Evolutionary conservation across 1,284 basidiomycete genomes (phyloP), one percentile per base, ranked within the genome.

Genomic region (Ceratobasidium sp.): DNA sequence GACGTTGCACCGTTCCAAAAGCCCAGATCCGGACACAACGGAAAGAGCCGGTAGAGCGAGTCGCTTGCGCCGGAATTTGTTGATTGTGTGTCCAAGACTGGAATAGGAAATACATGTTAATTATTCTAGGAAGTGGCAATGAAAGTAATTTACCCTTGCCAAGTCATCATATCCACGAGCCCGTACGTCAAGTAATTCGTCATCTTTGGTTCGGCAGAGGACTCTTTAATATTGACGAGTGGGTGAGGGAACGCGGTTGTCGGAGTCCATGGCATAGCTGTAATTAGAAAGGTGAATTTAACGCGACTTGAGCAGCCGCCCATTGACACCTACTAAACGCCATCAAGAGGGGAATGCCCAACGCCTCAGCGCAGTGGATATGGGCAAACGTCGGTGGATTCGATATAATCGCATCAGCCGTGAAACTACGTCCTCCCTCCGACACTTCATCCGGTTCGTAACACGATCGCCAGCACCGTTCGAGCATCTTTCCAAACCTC

Each of bases 211-310:
- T 88, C 85, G 0, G 89, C 88, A 77, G 90, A 89, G 1, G 86
- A 86, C 6, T 83, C 81, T 68, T 85, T 84, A 78, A 90, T 85
- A 76, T 88, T 89, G 75, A 90, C 89, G 15, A 91, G 84, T 8
- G 90, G 90, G 80, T 93, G 91, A 0, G 89, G 87, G 80, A 92
- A 92, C 1, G 86, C 83, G 1, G 86, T 86, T 0, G 91, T 92
- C 0, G 90, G 86, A 52, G 84, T 84, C 90, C 91, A 92, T 32
- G 90, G 91, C 91, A 92, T 92, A 0, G 89, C 90, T 90, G 32
- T 46, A 32, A 29, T 29, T 44, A 0, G 3, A 49, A 2, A 22
- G 17, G 49, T 51, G 52, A 29, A 1, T 59, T 29, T 43, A 29
- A 67, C 37, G 19, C n/a, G 69, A 69, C 17, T 76, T 54, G 22